These are phyloP conservation scores for Hemisphaericaspora xylofermentans DNA, from an alignment of 1,139 yeast species.

Conservation along the genomic window DNA sequence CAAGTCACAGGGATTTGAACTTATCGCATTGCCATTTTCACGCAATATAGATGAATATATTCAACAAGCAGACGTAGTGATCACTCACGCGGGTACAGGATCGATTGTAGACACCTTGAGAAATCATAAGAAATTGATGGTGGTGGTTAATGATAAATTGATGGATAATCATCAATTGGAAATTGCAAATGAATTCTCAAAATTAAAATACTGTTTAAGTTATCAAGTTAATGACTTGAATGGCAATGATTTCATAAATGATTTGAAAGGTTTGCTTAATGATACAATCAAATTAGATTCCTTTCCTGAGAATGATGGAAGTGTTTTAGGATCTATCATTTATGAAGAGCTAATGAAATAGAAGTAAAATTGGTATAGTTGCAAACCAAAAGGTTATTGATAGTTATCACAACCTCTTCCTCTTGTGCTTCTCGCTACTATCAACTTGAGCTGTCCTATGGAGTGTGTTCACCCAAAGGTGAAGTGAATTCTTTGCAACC, in stretches of 20 bases:
- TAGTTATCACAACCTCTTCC: too few species aligned
- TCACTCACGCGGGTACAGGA: constrained; percentile 95
- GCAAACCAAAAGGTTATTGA: too few species aligned
- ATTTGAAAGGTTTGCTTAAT: constrained; percentile 5
- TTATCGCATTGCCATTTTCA: constrained; percentile 50
- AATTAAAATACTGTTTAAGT: constrained; percentile 16
- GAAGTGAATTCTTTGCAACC: too few species aligned
- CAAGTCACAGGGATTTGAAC: constrained; percentile 16
- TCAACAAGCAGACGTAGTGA: constrained; percentile 50
- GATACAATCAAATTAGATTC: constrained; percentile 4
- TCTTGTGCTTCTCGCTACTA: too few species aligned
- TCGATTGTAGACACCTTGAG: constrained; percentile 79
- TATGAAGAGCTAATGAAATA: constrained; percentile 10
- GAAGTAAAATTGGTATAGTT: too few species aligned
- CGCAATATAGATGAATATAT: constrained; percentile 40
- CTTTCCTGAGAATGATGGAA: constrained; percentile 7
- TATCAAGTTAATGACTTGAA: constrained; percentile 3
- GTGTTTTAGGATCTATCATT: constrained; percentile 10
- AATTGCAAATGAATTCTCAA: constrained; percentile 60
- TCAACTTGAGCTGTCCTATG: too few species aligned
- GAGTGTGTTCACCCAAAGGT: too few species aligned
- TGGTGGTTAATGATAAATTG: constrained; percentile 64
- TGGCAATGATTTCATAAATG: constrained; percentile 3
- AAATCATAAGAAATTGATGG: constrained; percentile 55
- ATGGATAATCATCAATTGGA: constrained; percentile 90